Conservation (phyloP, 2,329 filamentous ascomycete genomes). For the Ophiostoma himal-ulmi region DNA sequence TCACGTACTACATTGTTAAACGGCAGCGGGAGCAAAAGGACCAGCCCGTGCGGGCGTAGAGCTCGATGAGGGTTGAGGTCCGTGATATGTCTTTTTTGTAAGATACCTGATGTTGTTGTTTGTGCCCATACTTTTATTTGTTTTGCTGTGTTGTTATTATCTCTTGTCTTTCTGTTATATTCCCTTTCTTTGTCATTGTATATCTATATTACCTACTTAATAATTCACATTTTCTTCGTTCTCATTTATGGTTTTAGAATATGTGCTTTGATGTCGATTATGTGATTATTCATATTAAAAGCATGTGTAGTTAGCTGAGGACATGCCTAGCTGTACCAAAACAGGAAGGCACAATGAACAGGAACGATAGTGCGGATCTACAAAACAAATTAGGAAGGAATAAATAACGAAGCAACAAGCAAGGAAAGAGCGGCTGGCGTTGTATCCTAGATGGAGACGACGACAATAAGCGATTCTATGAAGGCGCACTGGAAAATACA, state of each 20-base stretch:
- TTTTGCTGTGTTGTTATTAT: not conserved
- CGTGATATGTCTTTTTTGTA: not conserved
- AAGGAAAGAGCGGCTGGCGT: not conserved
- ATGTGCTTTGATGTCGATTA: not conserved
- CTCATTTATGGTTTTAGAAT: not conserved
- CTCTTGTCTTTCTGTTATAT: not conserved
- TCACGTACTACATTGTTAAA: constrained; percentile 77
- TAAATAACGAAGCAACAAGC: not conserved
- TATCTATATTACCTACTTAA: not conserved
- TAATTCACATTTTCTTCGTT: not conserved
- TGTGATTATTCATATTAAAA: not conserved
- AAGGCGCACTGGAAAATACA: not conserved
- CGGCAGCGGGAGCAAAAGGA: constrained; percentile 48
- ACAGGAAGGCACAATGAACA: not conserved
- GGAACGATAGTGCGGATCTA: too few species aligned
- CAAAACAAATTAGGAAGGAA: not conserved
- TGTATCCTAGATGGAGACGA: not conserved
- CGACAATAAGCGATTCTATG: not conserved
- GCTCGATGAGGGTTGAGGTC: not conserved
- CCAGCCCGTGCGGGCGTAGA: not conserved
- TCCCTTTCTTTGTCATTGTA: not conserved
- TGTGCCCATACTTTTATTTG: not conserved
- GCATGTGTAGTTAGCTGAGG: not conserved
- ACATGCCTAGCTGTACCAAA: not conserved
- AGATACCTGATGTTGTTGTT: not conserved